Conservation (phyloP, 768 basidiomycete genomes). For the Phaffia australis region DNA sequence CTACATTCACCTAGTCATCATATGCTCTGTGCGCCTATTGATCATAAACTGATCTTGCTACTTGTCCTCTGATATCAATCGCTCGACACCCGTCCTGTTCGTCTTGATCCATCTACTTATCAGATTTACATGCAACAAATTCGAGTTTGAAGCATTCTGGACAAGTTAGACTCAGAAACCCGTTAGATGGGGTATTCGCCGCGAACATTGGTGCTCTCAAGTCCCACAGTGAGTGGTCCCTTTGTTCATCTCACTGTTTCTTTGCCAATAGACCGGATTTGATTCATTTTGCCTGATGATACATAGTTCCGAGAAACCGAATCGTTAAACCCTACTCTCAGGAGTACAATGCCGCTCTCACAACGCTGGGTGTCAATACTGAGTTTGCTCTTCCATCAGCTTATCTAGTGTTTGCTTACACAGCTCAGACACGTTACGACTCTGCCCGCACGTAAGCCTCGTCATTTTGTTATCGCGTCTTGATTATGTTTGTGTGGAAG, state of each 20-base stretch:
- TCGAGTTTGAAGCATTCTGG: slow-evolving; percentile 56
- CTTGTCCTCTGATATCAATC: slow-evolving; percentile 35
- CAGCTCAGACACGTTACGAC: slow-evolving; percentile 14
- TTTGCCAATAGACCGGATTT: neutral
- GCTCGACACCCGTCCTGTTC: slow-evolving; percentile 38
- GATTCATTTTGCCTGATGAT: neutral
- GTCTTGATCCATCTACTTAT: slow-evolving; percentile 52
- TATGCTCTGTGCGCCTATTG: no score
- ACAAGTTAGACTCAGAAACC: slow-evolving; percentile 5
- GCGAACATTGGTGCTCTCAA: slow-evolving; percentile 40
- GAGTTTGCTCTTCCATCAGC: neutral
- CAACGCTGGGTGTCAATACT: slow-evolving; percentile 18
- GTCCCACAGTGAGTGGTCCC: neutral
- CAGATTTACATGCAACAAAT: slow-evolving; percentile 61
- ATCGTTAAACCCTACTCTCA: neutral
- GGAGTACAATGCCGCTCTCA: neutral
- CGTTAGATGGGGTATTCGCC: slow-evolving; percentile 42
- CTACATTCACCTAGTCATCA: no score
- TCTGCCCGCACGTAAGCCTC: no score
- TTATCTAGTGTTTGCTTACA: slow-evolving; percentile 18
- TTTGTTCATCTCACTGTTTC: neutral
- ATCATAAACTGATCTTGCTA: no score
- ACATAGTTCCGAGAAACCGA: neutral
- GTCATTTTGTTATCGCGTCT: no score
- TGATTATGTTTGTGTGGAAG: no score